These are phyloP conservation scores for Lavandula angustifolia DNA, from an alignment of 257 asterid genomes.

Conservation along the genomic window DNA sequence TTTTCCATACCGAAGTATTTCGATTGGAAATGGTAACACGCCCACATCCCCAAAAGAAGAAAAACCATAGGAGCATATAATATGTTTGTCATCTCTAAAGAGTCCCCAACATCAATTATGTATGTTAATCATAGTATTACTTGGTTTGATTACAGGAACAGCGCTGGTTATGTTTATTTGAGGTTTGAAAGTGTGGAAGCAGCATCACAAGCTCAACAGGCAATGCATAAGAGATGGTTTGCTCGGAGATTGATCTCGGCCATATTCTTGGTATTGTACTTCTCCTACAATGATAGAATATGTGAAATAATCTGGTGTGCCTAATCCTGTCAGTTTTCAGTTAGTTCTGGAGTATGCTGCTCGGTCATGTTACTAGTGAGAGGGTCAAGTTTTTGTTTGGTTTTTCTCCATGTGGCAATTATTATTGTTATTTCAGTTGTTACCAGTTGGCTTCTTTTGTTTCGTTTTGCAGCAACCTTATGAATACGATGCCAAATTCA, in stretches of 20 bases:
- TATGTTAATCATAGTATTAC: background rate
- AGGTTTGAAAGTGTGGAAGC: conserved; percentile 81
- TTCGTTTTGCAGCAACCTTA: conserved; percentile 80
- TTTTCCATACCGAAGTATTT: too few relatives aligned
- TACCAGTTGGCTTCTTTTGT: too few relatives aligned
- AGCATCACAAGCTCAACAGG: conserved; percentile 86
- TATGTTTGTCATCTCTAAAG: too few relatives aligned
- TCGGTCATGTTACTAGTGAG: too few relatives aligned
- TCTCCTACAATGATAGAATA: too few relatives aligned
- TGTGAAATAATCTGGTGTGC: background rate
- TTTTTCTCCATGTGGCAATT: too few relatives aligned
- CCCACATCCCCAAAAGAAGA: too few relatives aligned
- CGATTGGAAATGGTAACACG: too few relatives aligned
- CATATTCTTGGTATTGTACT: conserved; percentile 73
- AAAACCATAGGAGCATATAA: too few relatives aligned
- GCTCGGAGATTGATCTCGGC: conserved; percentile 95
- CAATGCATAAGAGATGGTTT: conserved; percentile 98
- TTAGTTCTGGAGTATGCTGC: too few relatives aligned
- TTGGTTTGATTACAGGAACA: conserved; percentile 57
- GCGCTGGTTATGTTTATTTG: conserved; percentile 86
- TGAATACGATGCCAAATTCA: conserved; percentile 96
- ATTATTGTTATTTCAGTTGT: background rate
- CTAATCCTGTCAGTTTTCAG: background rate
- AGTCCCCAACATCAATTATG: too few relatives aligned
- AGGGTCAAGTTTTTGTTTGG: background rate